phyloP scores from a whole-genome alignment of 257 asterid genomes.

The Penstemon eatonii region DNA sequence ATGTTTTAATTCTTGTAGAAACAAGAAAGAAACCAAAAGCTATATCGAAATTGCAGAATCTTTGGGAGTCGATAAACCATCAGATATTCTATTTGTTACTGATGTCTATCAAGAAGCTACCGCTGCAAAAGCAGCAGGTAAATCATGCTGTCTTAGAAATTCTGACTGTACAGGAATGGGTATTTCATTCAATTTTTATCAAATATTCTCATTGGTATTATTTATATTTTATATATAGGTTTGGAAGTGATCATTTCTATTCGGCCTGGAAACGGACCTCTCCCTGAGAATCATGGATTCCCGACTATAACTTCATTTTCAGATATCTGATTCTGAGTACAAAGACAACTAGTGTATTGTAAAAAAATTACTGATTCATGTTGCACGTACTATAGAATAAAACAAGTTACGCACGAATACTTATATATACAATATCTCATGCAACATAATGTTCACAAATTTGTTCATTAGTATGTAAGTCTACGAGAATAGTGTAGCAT shows the following conservation, averaged over 20 bases:
- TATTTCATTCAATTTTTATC: background rate
- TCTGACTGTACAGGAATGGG: too few species aligned
- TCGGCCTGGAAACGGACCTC: conserved; percentile 76
- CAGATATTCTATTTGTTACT: conserved; percentile 78
- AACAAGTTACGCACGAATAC: too few species aligned
- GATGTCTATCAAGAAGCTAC: conserved; percentile 92
- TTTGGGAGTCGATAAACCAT: conserved; percentile 81
- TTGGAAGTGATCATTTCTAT: conserved; percentile 59
- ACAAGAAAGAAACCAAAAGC: conserved; percentile 83
- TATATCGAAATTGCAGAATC: conserved; percentile 67
- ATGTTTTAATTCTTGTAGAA: conserved; percentile 40
- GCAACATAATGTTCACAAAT: too few species aligned
- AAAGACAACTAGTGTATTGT: too few species aligned
- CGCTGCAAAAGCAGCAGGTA: conserved; percentile 97
- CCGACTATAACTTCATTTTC: conserved; percentile 54
- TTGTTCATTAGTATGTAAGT: too few species aligned
- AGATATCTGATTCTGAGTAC: conserved; percentile 32
- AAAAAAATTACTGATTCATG: too few species aligned
- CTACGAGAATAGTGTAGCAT: too few species aligned
- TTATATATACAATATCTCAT: too few species aligned
- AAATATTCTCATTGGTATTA: conserved; percentile 11
- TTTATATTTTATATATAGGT: conserved; percentile 35
- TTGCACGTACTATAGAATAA: too few species aligned
- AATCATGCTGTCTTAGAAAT: background rate
- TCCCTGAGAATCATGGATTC: conserved; percentile 59